Evolutionary conservation across 352 stramenopile species (phyloP).

Genomic region (Pythium volutum): DNA sequence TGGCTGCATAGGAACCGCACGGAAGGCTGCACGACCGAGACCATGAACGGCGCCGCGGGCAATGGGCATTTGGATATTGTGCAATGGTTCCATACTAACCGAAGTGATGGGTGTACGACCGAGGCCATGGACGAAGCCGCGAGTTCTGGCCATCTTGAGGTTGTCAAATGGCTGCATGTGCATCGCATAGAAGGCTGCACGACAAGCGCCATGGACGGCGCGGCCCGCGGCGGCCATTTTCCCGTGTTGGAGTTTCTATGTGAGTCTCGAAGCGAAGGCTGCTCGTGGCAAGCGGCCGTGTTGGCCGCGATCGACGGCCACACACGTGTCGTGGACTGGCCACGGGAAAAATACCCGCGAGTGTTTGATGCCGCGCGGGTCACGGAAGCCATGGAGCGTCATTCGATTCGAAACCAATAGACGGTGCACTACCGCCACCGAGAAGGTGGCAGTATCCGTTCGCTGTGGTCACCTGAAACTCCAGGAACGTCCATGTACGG

Average conservation of each 20-base stretch:
- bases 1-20: constrained; percentile 13
- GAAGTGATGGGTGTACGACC: constrained; percentile 1
- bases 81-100: constrained; percentile 7
- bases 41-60: constrained; percentile 13
- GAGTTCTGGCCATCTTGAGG: constrained; percentile 1
- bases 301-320: constrained; percentile 7
- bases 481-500: no score
- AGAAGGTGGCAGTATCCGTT: no score
- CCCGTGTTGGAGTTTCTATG: constrained; percentile 13
- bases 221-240: constrained; percentile 6
- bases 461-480: no score
- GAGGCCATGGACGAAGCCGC: constrained; percentile 16
- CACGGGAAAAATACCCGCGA: constrained; percentile 3
- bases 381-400: background rate
- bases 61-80: constrained; percentile 6
- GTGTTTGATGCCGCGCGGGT: constrained; percentile 6
- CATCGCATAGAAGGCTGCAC: constrained; percentile 12
- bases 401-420: background rate
- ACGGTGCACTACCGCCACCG: no score
- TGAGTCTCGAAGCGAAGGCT: constrained; percentile 9
- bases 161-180: constrained; percentile 10
- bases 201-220: constrained; percentile 4
- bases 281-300: constrained; percentile 4
- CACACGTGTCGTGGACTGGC: constrained; percentile 1
- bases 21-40: constrained; percentile 16